These are phyloP conservation scores for Viola odorata DNA, from an alignment of 345 rosid genomes.

Conservation along the genomic window DNA sequence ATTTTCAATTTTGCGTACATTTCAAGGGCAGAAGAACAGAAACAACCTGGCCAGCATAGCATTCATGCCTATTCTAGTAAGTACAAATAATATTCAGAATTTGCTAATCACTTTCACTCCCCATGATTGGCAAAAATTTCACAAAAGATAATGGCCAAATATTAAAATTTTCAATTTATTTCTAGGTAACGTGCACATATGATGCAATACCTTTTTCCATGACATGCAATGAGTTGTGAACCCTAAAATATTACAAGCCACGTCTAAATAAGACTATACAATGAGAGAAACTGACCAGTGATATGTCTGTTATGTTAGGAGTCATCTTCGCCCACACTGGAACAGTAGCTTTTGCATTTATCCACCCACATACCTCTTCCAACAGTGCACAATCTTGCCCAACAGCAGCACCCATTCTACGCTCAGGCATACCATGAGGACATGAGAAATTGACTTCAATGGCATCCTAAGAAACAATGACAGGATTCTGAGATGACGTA, in stretches of 20 bases:
- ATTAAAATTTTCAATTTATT: background rate
- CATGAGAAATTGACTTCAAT: constrained; percentile 94
- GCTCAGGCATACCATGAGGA: constrained; percentile 99
- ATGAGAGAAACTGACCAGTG: constrained; percentile 46
- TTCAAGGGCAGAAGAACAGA: background rate
- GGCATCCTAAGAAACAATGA: constrained; percentile 55
- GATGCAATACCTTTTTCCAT: background rate
- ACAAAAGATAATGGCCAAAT: too few relatives aligned
- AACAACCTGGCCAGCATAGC: too few relatives aligned
- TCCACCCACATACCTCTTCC: constrained; percentile 92
- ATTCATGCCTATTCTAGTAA: too few relatives aligned
- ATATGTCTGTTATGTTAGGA: constrained; percentile 94
- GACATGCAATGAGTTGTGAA: background rate
- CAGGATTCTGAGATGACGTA: background rate
- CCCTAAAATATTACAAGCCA: background rate
- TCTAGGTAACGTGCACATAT: background rate
- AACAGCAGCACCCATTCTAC: constrained; percentile 98
- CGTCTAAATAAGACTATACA: background rate
- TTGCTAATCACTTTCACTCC: too few relatives aligned
- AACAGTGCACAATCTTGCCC: constrained; percentile 84
- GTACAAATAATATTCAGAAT: too few relatives aligned
- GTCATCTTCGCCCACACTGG: constrained; percentile 99
- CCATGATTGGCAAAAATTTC: too few relatives aligned
- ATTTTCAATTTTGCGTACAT: background rate
- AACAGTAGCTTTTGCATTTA: constrained; percentile 88